phyloP scores from a whole-genome alignment of 2,329 filamentous ascomycete species.

The Phialophora macrospora region DNA sequence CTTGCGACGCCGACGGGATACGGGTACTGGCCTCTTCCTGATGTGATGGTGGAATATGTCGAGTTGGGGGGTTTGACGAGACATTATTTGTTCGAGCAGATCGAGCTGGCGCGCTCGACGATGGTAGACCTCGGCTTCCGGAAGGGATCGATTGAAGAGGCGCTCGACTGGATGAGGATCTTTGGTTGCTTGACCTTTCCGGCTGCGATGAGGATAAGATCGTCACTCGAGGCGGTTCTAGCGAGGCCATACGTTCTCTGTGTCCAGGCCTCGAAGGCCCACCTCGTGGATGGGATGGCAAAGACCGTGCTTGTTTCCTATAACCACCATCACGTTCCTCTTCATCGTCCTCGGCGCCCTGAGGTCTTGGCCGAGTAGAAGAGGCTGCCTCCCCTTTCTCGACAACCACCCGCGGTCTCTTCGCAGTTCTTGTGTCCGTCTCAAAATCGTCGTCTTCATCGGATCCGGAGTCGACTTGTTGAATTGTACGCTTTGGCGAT shows the following conservation, averaged over 20 bases:
- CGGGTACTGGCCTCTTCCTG: background rate
- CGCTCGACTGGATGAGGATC: conserved; percentile 1
- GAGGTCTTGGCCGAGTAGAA: background rate
- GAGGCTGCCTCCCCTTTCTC: background rate
- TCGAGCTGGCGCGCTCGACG: conserved; percentile 22
- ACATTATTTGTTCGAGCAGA: background rate
- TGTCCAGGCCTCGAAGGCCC: background rate
- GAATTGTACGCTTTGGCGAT: conserved; percentile 15
- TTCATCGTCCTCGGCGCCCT: background rate
- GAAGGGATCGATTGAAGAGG: background rate
- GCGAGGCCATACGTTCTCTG: background rate
- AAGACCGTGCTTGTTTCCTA: background rate
- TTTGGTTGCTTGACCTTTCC: conserved; percentile 6
- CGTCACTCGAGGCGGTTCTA: background rate
- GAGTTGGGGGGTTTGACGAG: background rate
- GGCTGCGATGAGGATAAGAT: conserved; percentile 11
- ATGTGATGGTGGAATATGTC: background rate
- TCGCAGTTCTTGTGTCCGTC: conserved; percentile 24
- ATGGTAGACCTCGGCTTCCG: background rate
- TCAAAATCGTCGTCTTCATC: conserved; percentile 29
- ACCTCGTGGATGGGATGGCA: background rate
- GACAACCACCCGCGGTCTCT: conserved; percentile 10
- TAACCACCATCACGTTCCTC: background rate
- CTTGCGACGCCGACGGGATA: background rate
- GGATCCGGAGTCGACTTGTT: conserved; percentile 9